Evolutionary conservation across 2,329 filamentous ascomycete species (phyloP).

Genomic region (Ciborinia camelliae): DNA sequence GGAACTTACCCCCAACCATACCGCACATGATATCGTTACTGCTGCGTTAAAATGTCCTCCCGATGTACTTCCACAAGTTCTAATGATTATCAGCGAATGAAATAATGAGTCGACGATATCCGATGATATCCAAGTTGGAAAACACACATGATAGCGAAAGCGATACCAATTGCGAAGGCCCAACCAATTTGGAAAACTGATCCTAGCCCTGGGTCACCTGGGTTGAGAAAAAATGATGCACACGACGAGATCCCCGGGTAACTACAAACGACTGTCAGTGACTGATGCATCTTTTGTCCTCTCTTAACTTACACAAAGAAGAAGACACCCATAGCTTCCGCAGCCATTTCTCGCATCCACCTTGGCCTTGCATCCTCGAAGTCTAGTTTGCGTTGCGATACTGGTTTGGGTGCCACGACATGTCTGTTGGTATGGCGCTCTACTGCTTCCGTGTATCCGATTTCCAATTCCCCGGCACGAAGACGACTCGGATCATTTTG

Average conservation of each 20-base stretch:
- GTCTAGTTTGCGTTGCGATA: conserved; percentile 52
- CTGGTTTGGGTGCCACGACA: conserved; percentile 48
- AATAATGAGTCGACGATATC: not conserved
- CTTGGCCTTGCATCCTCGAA: conserved; percentile 52
- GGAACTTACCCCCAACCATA: conserved; percentile 49
- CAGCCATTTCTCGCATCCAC: conserved; percentile 53
- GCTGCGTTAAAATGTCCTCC: conserved; percentile 56
- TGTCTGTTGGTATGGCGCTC: conserved; percentile 49
- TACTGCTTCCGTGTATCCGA: conserved; percentile 52
- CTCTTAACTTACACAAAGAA: conserved; percentile 45
- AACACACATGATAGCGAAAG: conserved; percentile 51
- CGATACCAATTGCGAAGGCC: conserved; percentile 55
- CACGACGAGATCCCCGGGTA: conserved; percentile 52
- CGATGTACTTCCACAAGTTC: conserved; percentile 49
- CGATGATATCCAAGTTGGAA: not conserved
- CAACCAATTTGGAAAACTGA: conserved; percentile 54
- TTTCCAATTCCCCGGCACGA: conserved; percentile 41
- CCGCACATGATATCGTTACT: conserved; percentile 45
- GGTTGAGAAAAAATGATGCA: conserved; percentile 49
- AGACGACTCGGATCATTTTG: conserved; percentile 27
- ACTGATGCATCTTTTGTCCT: not conserved
- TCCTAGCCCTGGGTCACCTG: conserved; percentile 44
- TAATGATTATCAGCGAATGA: not conserved
- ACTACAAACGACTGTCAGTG: conserved; percentile 27
- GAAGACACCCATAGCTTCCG: conserved; percentile 56